A percentile compares a stretch with the other conserved stretches of the same genome.
Evolutionary conservation across 225 moss, liverwort and hornwort genomes (phyloP).

Genomic region (Takakia lepidozioides): DNA sequence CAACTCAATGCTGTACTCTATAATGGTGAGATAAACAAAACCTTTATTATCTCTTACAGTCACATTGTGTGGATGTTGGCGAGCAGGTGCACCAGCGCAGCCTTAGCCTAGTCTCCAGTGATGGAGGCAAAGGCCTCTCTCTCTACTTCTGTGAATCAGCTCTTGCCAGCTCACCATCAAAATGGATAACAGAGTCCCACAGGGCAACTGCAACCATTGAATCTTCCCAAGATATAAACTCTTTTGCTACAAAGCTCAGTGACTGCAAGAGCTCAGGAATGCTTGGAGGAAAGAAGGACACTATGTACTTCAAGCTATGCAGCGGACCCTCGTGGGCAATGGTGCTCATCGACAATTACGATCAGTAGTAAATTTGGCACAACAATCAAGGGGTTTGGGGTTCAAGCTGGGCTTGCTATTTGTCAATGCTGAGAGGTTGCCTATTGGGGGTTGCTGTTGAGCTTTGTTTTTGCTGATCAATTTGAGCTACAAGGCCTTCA

Average conservation of each 20-base stretch:
- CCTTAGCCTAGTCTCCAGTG: slow-evolving; percentile 23
- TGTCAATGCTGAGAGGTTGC: slow-evolving; percentile 43
- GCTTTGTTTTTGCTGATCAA: slow-evolving; percentile 49
- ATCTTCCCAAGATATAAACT: slow-evolving; percentile 9
- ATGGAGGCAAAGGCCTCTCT: slow-evolving; percentile 18
- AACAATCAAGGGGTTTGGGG: slow-evolving; percentile 6
- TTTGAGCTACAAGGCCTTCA: slow-evolving; percentile 53
- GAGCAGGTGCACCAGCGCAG: slow-evolving; percentile 47
- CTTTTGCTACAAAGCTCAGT: slow-evolving; percentile 17
- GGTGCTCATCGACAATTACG: slow-evolving; percentile 44
- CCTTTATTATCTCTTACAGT: too few relatives aligned
- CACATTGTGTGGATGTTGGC: too few relatives aligned
- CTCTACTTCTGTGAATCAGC: slow-evolving; percentile 49
- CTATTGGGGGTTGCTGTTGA: slow-evolving; percentile 31
- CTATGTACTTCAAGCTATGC: slow-evolving; percentile 23
- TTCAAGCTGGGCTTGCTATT: slow-evolving; percentile 14
- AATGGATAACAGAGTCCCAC: slow-evolving; percentile 16
- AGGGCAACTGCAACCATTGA: slow-evolving; percentile 6
- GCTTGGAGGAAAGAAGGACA: slow-evolving; percentile 3
- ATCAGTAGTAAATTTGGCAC: slow-evolving; percentile 27
- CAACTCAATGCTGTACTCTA: too few relatives aligned
- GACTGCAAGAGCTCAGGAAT: slow-evolving; percentile 12
- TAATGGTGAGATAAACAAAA: too few relatives aligned
- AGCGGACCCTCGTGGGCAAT: slow-evolving; percentile 40
- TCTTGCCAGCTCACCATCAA: slow-evolving; percentile 30